A percentile compares a stretch with the other conserved stretches of the same genome.
Evolutionary conservation across 805 yeast species (phyloP).

Genomic region (Helenozyma baotianmanensis): DNA sequence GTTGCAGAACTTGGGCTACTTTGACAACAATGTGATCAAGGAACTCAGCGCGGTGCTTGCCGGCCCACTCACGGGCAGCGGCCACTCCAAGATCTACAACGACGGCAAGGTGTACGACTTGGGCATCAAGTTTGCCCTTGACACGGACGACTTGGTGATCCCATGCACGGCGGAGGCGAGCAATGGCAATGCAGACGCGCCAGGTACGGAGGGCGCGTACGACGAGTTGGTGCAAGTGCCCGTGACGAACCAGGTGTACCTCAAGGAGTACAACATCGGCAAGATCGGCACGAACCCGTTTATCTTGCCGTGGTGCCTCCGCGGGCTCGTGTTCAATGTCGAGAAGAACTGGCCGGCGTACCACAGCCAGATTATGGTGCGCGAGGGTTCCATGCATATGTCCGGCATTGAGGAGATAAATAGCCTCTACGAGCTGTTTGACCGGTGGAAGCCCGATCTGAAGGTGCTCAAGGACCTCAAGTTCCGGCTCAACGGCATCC

Average conservation of each 20-base stretch:
- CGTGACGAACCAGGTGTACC: constrained; percentile 30
- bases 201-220: background rate
- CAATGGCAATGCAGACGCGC: too few relatives aligned
- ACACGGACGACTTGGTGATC: constrained; percentile 57
- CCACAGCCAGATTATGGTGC: constrained; percentile 27
- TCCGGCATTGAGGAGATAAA: constrained; percentile 52
- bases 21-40: constrained; percentile 81
- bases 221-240: constrained; percentile 20
- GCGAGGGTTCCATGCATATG: constrained; percentile 5
- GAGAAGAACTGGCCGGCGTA: constrained; percentile 47
- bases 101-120: constrained; percentile 79
- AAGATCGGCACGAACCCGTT: constrained; percentile 75
- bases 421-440: constrained; percentile 64
- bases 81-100: constrained; percentile 86
- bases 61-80: constrained; percentile 92
- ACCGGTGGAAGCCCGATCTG: constrained; percentile 81
- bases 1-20: constrained; percentile 68
- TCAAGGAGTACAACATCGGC: constrained; percentile 54
- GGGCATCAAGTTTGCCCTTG: constrained; percentile 70
- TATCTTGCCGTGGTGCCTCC: constrained; percentile 86
- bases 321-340: constrained; percentile 66
- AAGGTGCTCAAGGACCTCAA: constrained; percentile 80
- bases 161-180: constrained; percentile 19
- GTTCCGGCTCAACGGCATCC: constrained; percentile 60
- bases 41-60: constrained; percentile 65